Evolutionary conservation across 805 yeast genomes (phyloP).

Genomic region (Pichia heedii): DNA sequence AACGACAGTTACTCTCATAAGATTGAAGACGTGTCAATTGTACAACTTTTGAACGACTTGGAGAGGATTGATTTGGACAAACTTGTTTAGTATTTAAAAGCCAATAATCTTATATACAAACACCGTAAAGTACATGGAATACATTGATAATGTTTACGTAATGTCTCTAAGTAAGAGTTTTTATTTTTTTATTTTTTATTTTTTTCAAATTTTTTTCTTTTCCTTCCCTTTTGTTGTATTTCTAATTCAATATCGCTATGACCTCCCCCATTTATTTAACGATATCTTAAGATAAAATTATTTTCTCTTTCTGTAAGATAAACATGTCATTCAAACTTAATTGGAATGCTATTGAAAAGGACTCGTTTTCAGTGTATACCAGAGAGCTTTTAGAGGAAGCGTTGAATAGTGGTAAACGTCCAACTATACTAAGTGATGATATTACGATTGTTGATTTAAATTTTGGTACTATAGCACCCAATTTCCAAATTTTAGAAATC

Average conservation of each 20-base stretch:
- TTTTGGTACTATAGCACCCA: constrained; percentile 68
- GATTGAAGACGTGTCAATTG: not conserved
- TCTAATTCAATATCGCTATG: no score
- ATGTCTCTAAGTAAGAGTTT: not conserved
- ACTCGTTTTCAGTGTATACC: constrained; percentile 52
- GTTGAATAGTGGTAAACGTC: constrained; percentile 62
- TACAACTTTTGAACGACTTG: not conserved
- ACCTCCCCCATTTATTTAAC: no score
- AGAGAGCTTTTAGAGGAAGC: constrained; percentile 61
- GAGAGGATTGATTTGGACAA: not conserved
- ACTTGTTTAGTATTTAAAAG: not conserved
- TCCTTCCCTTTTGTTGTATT: no score
- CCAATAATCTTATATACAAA: not conserved
- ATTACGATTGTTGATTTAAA: constrained; percentile 60
- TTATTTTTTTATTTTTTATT: no score
- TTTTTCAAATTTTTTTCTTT: no score
- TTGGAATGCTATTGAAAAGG: constrained; percentile 68
- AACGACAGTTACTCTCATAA: not conserved
- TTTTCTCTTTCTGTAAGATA: no score
- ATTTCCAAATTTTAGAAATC: constrained; percentile 69
- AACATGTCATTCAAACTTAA: constrained; percentile 69
- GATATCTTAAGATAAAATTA: no score
- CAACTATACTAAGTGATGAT: constrained; percentile 60
- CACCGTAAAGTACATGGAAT: no score
- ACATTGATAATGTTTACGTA: no score